phyloP scores from a whole-genome alignment of 495 filamentous ascomycete species.

The Cryomyces minteri region DNA sequence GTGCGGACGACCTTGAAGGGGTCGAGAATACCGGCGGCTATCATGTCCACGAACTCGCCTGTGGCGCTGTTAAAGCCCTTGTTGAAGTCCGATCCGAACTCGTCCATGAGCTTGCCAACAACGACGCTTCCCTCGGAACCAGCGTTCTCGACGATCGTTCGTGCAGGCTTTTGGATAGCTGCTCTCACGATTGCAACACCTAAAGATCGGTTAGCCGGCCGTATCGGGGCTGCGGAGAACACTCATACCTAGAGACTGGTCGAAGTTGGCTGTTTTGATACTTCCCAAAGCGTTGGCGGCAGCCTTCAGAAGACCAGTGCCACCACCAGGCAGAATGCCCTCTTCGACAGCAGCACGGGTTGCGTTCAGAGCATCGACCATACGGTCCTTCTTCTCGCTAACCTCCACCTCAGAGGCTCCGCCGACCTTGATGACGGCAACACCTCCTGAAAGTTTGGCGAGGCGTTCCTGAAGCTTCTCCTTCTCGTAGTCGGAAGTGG shows the following conservation, averaged over 20 bases:
- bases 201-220: conserved; percentile 57
- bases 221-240: no score
- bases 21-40: conserved; percentile 87
- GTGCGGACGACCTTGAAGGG: conserved; percentile 98
- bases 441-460: conserved; percentile 96
- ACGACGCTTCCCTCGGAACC: conserved; percentile 90
- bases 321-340: conserved; percentile 95
- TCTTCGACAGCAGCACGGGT: conserved; percentile 97
- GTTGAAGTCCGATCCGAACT: conserved; percentile 87
- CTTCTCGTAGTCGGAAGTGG: conserved; percentile 96
- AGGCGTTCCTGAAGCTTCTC: conserved; percentile 99
- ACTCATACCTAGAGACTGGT: conserved; percentile 75
- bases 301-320: conserved; percentile 95
- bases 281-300: conserved; percentile 68
- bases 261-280: conserved; percentile 84
- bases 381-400: conserved; percentile 98
- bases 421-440: conserved; percentile 98
- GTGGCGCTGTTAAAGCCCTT: conserved; percentile 90
- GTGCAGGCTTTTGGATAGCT: conserved; percentile 85
- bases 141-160: conserved; percentile 94
- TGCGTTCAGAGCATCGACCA: conserved; percentile 94
- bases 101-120: conserved; percentile 94
- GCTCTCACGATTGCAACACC: conserved; percentile 95
- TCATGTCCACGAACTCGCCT: conserved; percentile 98
- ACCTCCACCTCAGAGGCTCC: conserved; percentile 97